Base-by-base conservation (phyloP, 2,329 filamentous ascomycete species). In the Exophiala dermatitidis region DNA sequence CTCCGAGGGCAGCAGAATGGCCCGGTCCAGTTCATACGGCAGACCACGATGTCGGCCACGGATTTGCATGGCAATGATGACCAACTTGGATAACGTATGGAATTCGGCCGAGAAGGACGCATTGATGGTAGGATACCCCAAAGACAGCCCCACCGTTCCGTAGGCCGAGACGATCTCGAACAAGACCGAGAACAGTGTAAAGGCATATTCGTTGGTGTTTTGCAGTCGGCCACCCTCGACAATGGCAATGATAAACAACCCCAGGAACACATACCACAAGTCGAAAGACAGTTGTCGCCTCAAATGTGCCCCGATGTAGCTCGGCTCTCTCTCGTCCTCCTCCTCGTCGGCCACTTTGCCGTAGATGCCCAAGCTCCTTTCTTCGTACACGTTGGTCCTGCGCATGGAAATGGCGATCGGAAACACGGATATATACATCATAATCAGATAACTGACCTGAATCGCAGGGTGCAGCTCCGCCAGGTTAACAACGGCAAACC, bases 251-350 rank as follows among this genome's bases (percentile, higher is more conserved):
- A 97, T 81, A 72, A 98, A 98, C 62, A 95, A 82, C 0, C 93
- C 93, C 26, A 97, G 69, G 66, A 95, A 95, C 53, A 98, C 86
- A 65, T 90, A 98, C 93, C 93, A 98, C 69, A 98, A 70, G 71
- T 98, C 93, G 72, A 98, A 98, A 50, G 90, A 95, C 34, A 98
- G 79, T 70, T 98, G 93, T 44, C 87, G 83, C 36, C 93, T 86
- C 68, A 98, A 78, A 80, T 98, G 93, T 48, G 88, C 84, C 2
- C 89, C 88, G 48, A 98, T 85, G 63, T 96, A 97, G 56, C 85
- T 91, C 42, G 88, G 81, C 41, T 85, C 79, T 36, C 74, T 78
- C 28, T 77, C 77, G 9, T 79, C 75, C 3, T 74, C 71, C 1
- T 69, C 65, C n/a, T 77, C 74, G 1, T 79, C 74, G 3, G 88